Base-by-base conservation (phyloP, 2,329 filamentous ascomycete genomes). In the Sphaerulina musiva region DNA sequence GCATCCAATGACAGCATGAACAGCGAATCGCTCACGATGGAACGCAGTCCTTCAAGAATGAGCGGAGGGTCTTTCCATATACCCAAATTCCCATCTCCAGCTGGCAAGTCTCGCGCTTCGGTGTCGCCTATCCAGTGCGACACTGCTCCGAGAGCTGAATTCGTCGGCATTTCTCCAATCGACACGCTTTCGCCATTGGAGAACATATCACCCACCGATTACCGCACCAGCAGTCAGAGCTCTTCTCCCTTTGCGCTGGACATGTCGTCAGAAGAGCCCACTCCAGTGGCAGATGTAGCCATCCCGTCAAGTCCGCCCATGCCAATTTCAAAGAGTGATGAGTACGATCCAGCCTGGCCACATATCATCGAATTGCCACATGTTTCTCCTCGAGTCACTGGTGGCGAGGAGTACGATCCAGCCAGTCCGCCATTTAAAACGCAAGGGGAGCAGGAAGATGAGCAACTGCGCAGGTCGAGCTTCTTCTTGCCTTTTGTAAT, bases 41-140 rank as follows among this genome's bases (percentile, higher is more conserved):
- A 51, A 17, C 48, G 48, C 32, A 40, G 42, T 34, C 29, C 20
- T 6, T 51, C 32, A 1, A 51, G 48, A 14, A 20, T 51, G 32
- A 51, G 48, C 23, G 54, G 58, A 17, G 48, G 46, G 29, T 41
- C 51, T 2, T 68, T 71, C 58, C 70, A 62, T 47, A 69, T 74
- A 43, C 69, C 70, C 2, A 67, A 53, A 3, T 72, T 75, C 23
- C 68, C 68, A 1, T 68, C 63, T 14, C 64, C 66, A 14, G 51
- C 46, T 42, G 60, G 57, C 40, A 62, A 62, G 44, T 54, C 57
- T 9, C 46, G 53, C 6, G 57, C 58, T 1, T 52, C 61, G 6
- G 26, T 62, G 4, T 48, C 51, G 12, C 55, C 42, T 1, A 55
- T 52, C 7, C 46, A 55, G 29, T 54, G 53, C 40, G 54, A 58